phyloP scores from a whole-genome alignment of 2,329 filamentous ascomycete genomes.

The Curvularia eragrostidis region DNA sequence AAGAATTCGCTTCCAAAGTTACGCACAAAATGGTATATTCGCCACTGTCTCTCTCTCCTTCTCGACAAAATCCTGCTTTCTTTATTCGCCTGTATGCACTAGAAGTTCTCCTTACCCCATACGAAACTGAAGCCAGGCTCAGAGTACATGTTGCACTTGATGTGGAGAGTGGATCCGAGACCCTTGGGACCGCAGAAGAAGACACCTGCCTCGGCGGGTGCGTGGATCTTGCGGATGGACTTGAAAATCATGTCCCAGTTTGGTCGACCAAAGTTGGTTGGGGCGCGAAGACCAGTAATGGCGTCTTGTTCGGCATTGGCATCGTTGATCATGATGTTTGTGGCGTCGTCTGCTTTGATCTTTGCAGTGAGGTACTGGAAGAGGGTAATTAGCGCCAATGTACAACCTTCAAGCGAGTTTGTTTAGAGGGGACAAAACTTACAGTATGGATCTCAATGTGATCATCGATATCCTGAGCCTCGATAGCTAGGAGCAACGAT shows the following conservation, averaged over 20 bases:
- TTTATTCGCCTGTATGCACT: constrained; percentile 28
- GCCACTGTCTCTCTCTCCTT: constrained; percentile 2
- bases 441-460: constrained; percentile 85
- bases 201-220: constrained; percentile 52
- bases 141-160: constrained; percentile 88
- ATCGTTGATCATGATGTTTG: constrained; percentile 93
- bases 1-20: constrained; percentile 19
- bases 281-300: constrained; percentile 80
- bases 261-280: constrained; percentile 84
- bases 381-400: constrained; percentile 19
- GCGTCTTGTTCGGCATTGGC: constrained; percentile 83
- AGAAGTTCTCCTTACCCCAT: constrained; percentile 75
- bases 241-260: constrained; percentile 94
- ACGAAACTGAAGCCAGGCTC: constrained; percentile 75
- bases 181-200: constrained; percentile 86
- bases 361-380: constrained; percentile 79
- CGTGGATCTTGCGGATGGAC: constrained; percentile 74
- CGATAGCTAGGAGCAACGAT: constrained; percentile 81
- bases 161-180: constrained; percentile 75
- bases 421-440: constrained; percentile 28
- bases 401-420: background rate
- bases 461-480: constrained; percentile 82
- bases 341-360: constrained; percentile 84
- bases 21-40: constrained; percentile 19
- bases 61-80: background rate